A percentile compares a stretch with the other conserved stretches of the same genome.
These are phyloP conservation scores for Lasiosphaeris hirsuta DNA, from an alignment of 495 filamentous ascomycete species.

Conservation along the genomic window DNA sequence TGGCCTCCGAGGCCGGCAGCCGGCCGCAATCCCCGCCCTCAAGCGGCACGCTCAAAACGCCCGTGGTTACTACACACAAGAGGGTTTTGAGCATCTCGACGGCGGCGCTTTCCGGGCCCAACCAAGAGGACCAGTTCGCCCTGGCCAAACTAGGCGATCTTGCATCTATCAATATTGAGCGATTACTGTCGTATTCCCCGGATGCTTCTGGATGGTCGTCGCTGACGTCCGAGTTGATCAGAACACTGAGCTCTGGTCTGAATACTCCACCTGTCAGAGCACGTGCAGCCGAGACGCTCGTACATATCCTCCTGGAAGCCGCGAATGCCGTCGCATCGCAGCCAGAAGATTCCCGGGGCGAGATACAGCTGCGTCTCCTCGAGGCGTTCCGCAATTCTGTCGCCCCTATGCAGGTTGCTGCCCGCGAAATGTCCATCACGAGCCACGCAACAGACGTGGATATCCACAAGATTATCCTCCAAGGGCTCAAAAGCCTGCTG, in stretches of 20 bases:
- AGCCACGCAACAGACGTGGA: slow-evolving; percentile 64
- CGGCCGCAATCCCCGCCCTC: slow-evolving; percentile 36
- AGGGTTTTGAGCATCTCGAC: slow-evolving; percentile 59
- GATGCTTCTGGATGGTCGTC: slow-evolving; percentile 69
- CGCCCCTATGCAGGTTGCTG: slow-evolving; percentile 37
- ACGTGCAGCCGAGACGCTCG: slow-evolving; percentile 69
- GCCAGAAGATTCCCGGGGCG: slow-evolving; percentile 48
- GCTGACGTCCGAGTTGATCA: slow-evolving; percentile 67
- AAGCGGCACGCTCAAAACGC: slow-evolving; percentile 26
- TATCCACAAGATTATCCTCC: slow-evolving; percentile 77
- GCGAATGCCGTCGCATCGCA: slow-evolving; percentile 49
- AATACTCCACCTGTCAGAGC: slow-evolving; percentile 61
- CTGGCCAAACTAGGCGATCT: slow-evolving; percentile 78
- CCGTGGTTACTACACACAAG: slow-evolving; percentile 46
- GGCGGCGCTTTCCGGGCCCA: slow-evolving; percentile 49
- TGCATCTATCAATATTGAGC: slow-evolving; percentile 71
- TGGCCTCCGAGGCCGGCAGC: slow-evolving; percentile 28
- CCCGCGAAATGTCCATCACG: slow-evolving; percentile 48
- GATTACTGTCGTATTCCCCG: slow-evolving; percentile 62
- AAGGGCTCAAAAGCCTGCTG: slow-evolving; percentile 74
- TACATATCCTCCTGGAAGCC: slow-evolving; percentile 66
- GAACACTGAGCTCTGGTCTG: slow-evolving; percentile 52
- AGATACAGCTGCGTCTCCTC: slow-evolving; percentile 68
- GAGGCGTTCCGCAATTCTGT: slow-evolving; percentile 62
- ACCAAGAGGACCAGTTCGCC: slow-evolving; percentile 71